Conservation (phyloP, 768 basidiomycete genomes). For the Tricholoma sp. region DNA sequence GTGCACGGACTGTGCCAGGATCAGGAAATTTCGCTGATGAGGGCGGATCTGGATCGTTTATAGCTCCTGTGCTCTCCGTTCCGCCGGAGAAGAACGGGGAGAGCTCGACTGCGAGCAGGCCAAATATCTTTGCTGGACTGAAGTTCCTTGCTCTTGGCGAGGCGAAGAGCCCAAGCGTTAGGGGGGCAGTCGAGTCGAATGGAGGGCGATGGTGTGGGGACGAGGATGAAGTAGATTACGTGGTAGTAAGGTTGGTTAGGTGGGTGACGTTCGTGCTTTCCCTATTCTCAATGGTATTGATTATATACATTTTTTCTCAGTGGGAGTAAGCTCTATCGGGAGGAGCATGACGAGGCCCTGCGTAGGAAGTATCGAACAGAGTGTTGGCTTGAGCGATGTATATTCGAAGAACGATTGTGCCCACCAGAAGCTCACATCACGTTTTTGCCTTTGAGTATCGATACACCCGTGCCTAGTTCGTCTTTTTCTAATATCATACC, state of each 20-base stretch:
- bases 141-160: slow-evolving; percentile 64
- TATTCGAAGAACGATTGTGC: slow-evolving; percentile 72
- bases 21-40: neutral
- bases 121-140: slow-evolving; percentile 48
- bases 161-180: slow-evolving; percentile 53
- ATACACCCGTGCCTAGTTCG: slow-evolving; percentile 56
- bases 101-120: slow-evolving; percentile 13
- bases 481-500: neutral
- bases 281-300: neutral
- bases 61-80: slow-evolving; percentile 7
- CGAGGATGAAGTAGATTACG: slow-evolving; percentile 52
- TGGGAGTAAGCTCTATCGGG: slow-evolving; percentile 62
- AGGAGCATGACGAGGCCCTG: slow-evolving; percentile 43
- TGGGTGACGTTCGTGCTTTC: slow-evolving; percentile 21
- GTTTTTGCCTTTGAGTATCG: slow-evolving; percentile 59
- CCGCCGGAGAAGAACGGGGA: slow-evolving; percentile 13
- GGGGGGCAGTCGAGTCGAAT: slow-evolving; percentile 51
- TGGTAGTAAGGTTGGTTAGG: slow-evolving; percentile 75
- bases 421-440: slow-evolving; percentile 61
- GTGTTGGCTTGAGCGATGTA: slow-evolving; percentile 89
- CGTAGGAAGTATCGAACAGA: slow-evolving; percentile 74
- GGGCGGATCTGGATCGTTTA: slow-evolving; percentile 6
- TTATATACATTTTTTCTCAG: slow-evolving; percentile 30
- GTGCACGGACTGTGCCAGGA: slow-evolving; percentile 28
- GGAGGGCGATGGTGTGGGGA: slow-evolving; percentile 47